Percentiles rank a stretch among this genome's conserved stretches.
phyloP scores from a whole-genome alignment of 2,329 filamentous ascomycete genomes.

The Alternaria triticina region DNA sequence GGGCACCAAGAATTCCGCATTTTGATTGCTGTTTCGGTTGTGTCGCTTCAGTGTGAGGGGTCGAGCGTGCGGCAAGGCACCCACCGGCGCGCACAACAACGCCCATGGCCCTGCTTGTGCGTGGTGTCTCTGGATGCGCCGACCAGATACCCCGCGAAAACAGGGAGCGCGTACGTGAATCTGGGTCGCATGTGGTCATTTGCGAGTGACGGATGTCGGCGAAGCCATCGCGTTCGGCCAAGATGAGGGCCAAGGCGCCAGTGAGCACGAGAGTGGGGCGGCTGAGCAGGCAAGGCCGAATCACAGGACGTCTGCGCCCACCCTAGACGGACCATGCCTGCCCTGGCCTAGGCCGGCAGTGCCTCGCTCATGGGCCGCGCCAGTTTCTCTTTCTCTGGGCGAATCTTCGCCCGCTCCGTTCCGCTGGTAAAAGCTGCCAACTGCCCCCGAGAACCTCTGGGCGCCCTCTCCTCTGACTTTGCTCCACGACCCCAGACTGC shows the following conservation, averaged over 20 bases:
- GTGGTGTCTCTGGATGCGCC: neutral
- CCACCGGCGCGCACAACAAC: neutral
- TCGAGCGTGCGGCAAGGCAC: neutral
- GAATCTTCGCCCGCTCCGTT: conserved; percentile 10
- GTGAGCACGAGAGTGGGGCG: neutral
- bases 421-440: conserved; percentile 3
- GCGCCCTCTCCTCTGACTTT: conserved; percentile 12
- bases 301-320: neutral
- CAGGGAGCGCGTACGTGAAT: neutral
- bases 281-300: neutral
- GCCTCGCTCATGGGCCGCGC: neutral
- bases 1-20: conserved; percentile 6
- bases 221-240: neutral
- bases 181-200: conserved; percentile 1
- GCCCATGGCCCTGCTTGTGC: neutral
- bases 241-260: conserved; percentile 4
- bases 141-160: neutral
- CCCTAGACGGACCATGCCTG: neutral
- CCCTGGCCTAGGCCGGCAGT: neutral
- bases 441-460: conserved; percentile 12
- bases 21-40: conserved; percentile 3
- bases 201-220: neutral
- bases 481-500: conserved; percentile 10
- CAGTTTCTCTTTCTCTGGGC: conserved; percentile 6
- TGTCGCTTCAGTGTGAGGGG: neutral